These are phyloP conservation scores for Tillandsia leiboldiana DNA, from an alignment of 176 grass and related monocot genomes.

Conservation along the genomic window DNA sequence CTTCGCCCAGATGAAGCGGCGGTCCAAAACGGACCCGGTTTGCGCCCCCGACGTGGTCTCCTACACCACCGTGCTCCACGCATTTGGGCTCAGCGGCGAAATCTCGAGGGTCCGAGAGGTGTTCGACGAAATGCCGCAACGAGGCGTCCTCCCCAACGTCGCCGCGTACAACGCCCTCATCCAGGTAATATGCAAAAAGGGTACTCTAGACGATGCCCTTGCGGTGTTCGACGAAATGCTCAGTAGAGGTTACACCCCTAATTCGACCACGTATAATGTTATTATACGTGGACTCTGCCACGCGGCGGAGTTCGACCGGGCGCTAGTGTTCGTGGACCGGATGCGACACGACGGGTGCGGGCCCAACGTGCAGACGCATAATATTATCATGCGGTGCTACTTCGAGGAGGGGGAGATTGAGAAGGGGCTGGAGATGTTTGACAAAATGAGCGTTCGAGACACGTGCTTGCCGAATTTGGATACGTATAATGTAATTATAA, in stretches of 20 bases:
- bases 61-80: slow-evolving; percentile 80
- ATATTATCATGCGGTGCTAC: slow-evolving; percentile 65
- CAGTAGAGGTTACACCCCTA: slow-evolving; percentile 35
- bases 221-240: slow-evolving; percentile 53
- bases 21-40: slow-evolving; percentile 32
- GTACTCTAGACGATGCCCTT: slow-evolving; percentile 50
- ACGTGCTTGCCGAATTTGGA: slow-evolving; percentile 74
- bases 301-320: slow-evolving; percentile 48
- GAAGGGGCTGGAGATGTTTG: slow-evolving; percentile 61
- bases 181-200: slow-evolving; percentile 84
- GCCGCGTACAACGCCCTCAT: slow-evolving; percentile 78
- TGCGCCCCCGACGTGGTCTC: slow-evolving; percentile 64
- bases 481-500: slow-evolving; percentile 84
- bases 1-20: slow-evolving; percentile 92
- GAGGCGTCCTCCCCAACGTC: slow-evolving; percentile 53
- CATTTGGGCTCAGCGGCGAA: slow-evolving; percentile 52
- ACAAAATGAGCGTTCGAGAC: slow-evolving; percentile 51
- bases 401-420: slow-evolving; percentile 71
- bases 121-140: slow-evolving; percentile 68
- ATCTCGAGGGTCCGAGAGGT: slow-evolving; percentile 43
- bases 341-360: slow-evolving; percentile 55
- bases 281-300: slow-evolving; percentile 80
- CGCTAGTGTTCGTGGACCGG: slow-evolving; percentile 45
- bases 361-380: slow-evolving; percentile 67
- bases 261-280: slow-evolving; percentile 62